Evolutionary conservation across 306 rosid genomes (phyloP).

Genomic region (Crataegus laevigata): DNA sequence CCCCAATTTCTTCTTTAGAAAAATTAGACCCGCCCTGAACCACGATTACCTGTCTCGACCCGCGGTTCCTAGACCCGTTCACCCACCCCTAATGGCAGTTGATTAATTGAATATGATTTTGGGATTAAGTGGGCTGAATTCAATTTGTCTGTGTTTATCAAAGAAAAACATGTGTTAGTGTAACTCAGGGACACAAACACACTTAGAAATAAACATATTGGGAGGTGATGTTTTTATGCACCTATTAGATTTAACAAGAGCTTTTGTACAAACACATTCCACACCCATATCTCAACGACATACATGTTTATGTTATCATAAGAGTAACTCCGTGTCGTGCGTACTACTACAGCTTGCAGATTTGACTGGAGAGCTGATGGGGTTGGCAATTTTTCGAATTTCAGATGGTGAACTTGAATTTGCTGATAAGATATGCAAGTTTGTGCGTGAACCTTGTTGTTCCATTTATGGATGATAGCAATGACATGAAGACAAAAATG

Average conservation of each 20-base stretch:
- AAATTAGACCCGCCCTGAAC: too few relatives aligned
- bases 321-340: constrained; percentile 15
- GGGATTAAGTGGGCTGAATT: background rate
- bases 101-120: background rate
- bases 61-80: too few relatives aligned
- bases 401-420: constrained; percentile 86
- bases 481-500: constrained; percentile 84
- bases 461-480: constrained; percentile 75
- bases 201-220: background rate
- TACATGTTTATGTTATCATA: background rate
- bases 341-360: constrained; percentile 74
- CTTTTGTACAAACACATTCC: background rate
- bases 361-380: constrained; percentile 97
- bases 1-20: too few relatives aligned
- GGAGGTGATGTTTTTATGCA: background rate
- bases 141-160: background rate
- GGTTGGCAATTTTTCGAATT: constrained; percentile 88
- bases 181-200: background rate
- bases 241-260: background rate
- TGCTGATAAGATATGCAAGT: constrained; percentile 76
- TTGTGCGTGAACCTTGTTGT: constrained; percentile 76
- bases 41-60: too few relatives aligned
- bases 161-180: background rate
- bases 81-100: too few relatives aligned
- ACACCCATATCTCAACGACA: background rate